phyloP scores from a whole-genome alignment of 345 rosid species.

The Aegle marmelos region DNA sequence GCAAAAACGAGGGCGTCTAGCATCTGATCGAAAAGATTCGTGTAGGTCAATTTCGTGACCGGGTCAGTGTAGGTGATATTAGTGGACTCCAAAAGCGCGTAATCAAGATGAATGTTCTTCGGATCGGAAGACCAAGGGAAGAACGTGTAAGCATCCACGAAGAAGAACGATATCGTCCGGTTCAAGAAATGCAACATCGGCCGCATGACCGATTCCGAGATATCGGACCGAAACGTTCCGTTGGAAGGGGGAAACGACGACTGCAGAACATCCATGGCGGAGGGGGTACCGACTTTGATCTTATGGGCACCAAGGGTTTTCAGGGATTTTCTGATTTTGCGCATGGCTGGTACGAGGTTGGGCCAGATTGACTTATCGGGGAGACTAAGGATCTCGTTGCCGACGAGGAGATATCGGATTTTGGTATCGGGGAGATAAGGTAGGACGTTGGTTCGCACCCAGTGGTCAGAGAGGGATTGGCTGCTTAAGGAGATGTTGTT shows the following conservation, averaged over 20 bases:
- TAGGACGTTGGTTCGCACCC: conserved; percentile 58
- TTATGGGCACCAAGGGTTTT: conserved; percentile 38
- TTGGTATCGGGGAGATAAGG: conserved; percentile 53
- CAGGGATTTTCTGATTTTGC: conserved; percentile 53
- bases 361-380: conserved; percentile 40
- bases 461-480: conserved; percentile 47
- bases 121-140: conserved; percentile 74
- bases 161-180: conserved; percentile 85
- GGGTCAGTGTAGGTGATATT: conserved; percentile 67
- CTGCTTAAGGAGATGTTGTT: conserved; percentile 40
- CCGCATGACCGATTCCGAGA: conserved; percentile 46
- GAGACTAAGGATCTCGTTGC: conserved; percentile 70
- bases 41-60: conserved; percentile 55
- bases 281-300: conserved; percentile 76
- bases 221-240: conserved; percentile 72
- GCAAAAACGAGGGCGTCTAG: conserved; percentile 76
- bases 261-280: conserved; percentile 67
- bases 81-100: conserved; percentile 56
- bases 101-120: conserved; percentile 49
- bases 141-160: conserved; percentile 80
- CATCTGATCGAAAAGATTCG: conserved; percentile 90
- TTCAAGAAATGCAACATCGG: conserved; percentile 82
- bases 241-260: conserved; percentile 81
- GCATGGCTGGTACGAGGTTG: conserved; percentile 83
- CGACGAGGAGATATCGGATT: conserved; percentile 86